Conservation (phyloP, 768 basidiomycete species). For the Plicaturopsis crispa region DNA sequence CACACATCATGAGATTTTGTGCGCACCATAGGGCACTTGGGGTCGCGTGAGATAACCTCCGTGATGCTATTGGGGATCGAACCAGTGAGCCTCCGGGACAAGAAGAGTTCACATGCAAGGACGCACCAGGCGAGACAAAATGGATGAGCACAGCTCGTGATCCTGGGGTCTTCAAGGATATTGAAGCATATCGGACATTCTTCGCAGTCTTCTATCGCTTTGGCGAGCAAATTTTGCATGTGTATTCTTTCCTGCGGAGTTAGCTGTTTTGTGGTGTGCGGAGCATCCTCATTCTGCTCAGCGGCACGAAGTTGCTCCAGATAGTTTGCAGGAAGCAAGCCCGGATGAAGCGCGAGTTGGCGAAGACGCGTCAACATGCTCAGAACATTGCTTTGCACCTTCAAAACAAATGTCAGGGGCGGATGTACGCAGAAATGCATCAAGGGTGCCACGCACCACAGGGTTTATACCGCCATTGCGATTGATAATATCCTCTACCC, state of each 20-base stretch:
- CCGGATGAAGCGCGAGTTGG: constrained; percentile 76
- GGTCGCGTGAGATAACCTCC: constrained; percentile 61
- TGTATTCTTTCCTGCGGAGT: constrained; percentile 46
- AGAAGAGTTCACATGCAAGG: not conserved
- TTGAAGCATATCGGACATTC: constrained; percentile 77
- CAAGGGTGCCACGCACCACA: constrained; percentile 26
- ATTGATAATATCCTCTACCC: constrained; percentile 49
- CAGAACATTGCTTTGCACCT: constrained; percentile 66
- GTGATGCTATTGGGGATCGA: constrained; percentile 44
- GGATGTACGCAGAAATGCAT: not conserved
- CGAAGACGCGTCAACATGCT: constrained; percentile 84
- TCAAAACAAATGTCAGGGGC: constrained; percentile 6
- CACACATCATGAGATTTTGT: not conserved
- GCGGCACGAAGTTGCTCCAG: constrained; percentile 47
- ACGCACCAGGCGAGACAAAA: constrained; percentile 67
- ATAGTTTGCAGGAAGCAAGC: constrained; percentile 64
- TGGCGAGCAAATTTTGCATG: constrained; percentile 50
- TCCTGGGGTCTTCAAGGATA: constrained; percentile 54
- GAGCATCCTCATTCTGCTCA: constrained; percentile 21
- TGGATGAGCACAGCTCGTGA: constrained; percentile 65
- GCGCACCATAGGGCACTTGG: constrained; percentile 76
- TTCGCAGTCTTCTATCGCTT: constrained; percentile 73
- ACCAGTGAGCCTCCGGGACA: constrained; percentile 3
- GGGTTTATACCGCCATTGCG: constrained; percentile 27
- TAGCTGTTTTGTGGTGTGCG: constrained; percentile 25